These are phyloP conservation scores for Eremothecium cymbalariae DNA, from an alignment of 1,139 yeast genomes.

Conservation along the genomic window DNA sequence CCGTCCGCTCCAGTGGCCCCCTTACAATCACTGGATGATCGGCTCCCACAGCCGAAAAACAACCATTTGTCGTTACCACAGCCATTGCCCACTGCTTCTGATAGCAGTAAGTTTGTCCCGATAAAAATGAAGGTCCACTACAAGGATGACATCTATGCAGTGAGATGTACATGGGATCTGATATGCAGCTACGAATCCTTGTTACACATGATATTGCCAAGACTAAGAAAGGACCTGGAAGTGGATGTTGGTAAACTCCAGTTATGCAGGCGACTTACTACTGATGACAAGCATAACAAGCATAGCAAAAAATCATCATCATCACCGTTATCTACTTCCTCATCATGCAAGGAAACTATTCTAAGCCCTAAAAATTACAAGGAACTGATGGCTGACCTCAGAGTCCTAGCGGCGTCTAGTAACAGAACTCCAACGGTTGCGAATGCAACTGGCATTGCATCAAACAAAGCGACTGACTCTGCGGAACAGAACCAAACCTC, in stretches of 20 bases:
- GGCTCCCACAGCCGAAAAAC: not conserved
- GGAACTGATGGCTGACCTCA: slow-evolving; percentile 1
- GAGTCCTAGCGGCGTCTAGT: too few species aligned
- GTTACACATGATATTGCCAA: not conserved
- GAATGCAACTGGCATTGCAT: too few species aligned
- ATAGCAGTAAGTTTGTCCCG: not conserved
- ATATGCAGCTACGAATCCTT: not conserved
- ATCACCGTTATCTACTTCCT: too few species aligned
- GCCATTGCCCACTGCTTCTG: slow-evolving; percentile 1
- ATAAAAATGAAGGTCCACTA: slow-evolving; percentile 10
- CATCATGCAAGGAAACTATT: not conserved
- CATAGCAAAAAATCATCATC: too few species aligned
- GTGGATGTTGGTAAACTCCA: not conserved
- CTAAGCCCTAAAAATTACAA: not conserved
- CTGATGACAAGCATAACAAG: too few species aligned
- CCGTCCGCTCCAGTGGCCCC: too few species aligned
- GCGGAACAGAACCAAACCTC: too few species aligned
- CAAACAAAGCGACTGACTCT: too few species aligned
- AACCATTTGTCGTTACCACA: not conserved
- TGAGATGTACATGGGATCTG: slow-evolving; percentile 9
- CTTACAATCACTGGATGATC: too few species aligned
- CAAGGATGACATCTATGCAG: slow-evolving; percentile 10
- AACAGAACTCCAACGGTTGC: too few species aligned
- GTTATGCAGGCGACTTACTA: slow-evolving; percentile 1
- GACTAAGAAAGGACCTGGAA: not conserved